Evolutionary conservation across 805 yeast genomes (phyloP), one percentile per base, ranked within the genome.

Genomic region (Starmerella vaccinii): DNA sequence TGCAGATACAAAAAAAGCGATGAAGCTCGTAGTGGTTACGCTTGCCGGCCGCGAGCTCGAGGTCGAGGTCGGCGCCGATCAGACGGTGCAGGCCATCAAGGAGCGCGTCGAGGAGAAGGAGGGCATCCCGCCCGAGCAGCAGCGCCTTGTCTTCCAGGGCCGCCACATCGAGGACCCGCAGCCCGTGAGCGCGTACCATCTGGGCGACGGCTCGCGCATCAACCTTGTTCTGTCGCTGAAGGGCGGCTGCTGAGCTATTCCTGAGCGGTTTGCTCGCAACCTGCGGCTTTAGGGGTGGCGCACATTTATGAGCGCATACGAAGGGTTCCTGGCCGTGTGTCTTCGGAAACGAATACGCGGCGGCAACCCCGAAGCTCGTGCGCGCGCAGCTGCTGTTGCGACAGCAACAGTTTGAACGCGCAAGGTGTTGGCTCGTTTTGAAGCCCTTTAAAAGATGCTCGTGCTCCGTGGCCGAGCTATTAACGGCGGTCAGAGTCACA

Each of bases 81-180:
- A 67, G 51, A 64, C 64, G 56, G 74, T 85, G 52, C 75, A 78
- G 54, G 77, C 82, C 45, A 80, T 90, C 68, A 90, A 90, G 68
- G 97, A 90, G 64, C 77, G 83, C 64, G 78, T 90, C 71, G 97
- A 92, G 66, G 96, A 90, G 63, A 86, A 86, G 61, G 97, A 90
- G 65, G 98, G 97, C 1, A 90, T 90, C 50, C 96, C 97, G 2
- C 97, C 97, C 10, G 80, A 84, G 27, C 98, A 90, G 69, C 98
- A 92, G 68, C 78, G 95, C 59, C 78, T 90, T 57, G 82, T 90
- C 61, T 87, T 77, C 68, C 81, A 84, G 50, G 98, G 98, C 19
- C 84, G 86, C 59, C 97, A 90, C 70, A 76, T 90, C 67, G 82
- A 83, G 59, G 97, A 90, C 64, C 84, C 82, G 21, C 73, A 78